Evolutionary conservation across 805 yeast species (phyloP).

Genomic region (Kluyveromyces wickerhamii): DNA sequence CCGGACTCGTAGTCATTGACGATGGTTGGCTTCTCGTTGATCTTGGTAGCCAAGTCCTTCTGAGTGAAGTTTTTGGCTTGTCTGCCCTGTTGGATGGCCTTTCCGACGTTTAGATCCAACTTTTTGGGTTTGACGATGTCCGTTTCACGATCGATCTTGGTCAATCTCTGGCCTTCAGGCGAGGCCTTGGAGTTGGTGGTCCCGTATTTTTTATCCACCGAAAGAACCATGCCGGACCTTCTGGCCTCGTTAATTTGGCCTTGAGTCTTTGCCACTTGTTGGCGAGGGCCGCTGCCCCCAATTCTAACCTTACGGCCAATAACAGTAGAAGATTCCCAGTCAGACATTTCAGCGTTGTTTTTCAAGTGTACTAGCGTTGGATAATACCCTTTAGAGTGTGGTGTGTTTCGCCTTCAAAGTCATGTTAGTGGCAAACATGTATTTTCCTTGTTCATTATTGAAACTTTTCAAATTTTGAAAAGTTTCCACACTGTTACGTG

Average conservation of each 20-base stretch:
- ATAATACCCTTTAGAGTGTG: too few species aligned
- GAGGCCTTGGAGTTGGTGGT: constrained; percentile 53
- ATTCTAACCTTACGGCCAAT: constrained; percentile 85
- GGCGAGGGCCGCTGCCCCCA: constrained; percentile 84
- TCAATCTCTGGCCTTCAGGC: constrained; percentile 90
- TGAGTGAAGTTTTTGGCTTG: constrained; percentile 84
- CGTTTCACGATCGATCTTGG: constrained; percentile 88
- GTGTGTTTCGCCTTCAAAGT: too few species aligned
- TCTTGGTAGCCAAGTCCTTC: constrained; percentile 91
- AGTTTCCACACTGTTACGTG: too few species aligned
- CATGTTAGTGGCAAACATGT: too few species aligned
- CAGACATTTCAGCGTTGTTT: constrained; percentile 45
- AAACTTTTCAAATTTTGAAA: too few species aligned
- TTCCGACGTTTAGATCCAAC: constrained; percentile 77
- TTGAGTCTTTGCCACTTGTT: constrained; percentile 69
- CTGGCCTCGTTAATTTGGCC: constrained; percentile 87
- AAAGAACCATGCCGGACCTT: constrained; percentile 80
- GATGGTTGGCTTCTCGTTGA: constrained; percentile 92
- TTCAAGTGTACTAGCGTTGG: too few species aligned
- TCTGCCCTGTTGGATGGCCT: constrained; percentile 77
- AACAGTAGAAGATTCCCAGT: constrained; percentile 88
- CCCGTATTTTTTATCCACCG: constrained; percentile 90
- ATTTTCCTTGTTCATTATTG: too few species aligned
- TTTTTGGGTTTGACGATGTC: constrained; percentile 92
- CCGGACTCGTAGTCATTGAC: constrained; percentile 96